Conservation (phyloP, 805 yeast genomes). For the Helenozyma baotianmanensis region DNA sequence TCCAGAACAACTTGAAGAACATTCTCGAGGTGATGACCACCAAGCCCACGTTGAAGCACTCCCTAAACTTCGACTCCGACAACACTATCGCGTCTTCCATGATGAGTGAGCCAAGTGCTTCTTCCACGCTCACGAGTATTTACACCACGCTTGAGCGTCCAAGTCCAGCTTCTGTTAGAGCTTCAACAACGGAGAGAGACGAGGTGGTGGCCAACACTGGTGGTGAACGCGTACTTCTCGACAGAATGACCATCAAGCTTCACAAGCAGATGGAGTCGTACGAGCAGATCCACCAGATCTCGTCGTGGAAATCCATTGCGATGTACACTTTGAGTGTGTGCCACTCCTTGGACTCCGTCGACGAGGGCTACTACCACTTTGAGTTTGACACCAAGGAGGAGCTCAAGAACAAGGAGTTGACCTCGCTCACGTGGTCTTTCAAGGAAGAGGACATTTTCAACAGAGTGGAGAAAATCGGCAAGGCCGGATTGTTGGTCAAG, state of each 20-base stretch:
- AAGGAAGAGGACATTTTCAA: conserved; percentile 24
- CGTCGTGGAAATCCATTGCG: conserved; percentile 40
- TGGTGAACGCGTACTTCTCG: conserved; percentile 18
- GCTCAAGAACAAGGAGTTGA: too few species aligned
- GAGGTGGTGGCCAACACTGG: not conserved
- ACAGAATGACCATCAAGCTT: conserved; percentile 32
- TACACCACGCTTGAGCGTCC: conserved; percentile 11
- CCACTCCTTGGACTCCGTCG: conserved; percentile 21
- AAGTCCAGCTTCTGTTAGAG: conserved; percentile 10
- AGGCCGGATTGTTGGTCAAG: conserved; percentile 38
- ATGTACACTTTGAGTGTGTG: conserved; percentile 33
- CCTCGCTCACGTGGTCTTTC: conserved; percentile 29
- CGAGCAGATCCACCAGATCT: conserved; percentile 27
- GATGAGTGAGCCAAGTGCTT: conserved; percentile 27
- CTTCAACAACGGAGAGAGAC: not conserved
- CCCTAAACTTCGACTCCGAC: conserved; percentile 17
- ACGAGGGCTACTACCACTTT: conserved; percentile 25
- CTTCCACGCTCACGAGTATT: conserved; percentile 18
- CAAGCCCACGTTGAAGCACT: conserved; percentile 5
- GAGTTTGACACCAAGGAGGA: conserved; percentile 9
- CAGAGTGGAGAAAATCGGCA: conserved; percentile 35
- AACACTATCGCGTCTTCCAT: conserved; percentile 34
- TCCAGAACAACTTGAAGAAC: conserved; percentile 24
- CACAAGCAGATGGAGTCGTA: conserved; percentile 32
- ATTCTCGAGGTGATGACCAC: conserved; percentile 21